phyloP scores from a whole-genome alignment of 805 yeast genomes.

The Crinitomyces ghanaensis region DNA sequence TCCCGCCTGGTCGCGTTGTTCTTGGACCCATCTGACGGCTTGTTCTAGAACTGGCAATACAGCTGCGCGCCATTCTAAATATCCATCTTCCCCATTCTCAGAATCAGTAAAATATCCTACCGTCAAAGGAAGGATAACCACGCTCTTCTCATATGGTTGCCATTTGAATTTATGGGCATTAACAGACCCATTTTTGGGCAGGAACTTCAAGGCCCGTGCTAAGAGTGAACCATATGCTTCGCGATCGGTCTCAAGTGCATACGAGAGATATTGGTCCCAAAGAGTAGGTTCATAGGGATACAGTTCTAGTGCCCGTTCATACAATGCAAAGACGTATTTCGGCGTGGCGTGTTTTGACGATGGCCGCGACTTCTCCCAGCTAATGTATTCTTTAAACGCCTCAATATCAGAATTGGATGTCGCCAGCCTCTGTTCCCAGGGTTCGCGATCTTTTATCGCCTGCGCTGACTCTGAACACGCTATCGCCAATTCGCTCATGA shows the following conservation, averaged over 20 bases:
- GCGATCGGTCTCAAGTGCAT: conserved; percentile 13
- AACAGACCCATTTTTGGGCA: conserved; percentile 6
- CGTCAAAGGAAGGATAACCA: background rate
- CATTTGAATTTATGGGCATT: conserved; percentile 4
- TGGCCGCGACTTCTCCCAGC: conserved; percentile 16
- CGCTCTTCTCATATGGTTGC: conserved; percentile 1
- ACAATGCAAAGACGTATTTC: conserved; percentile 14
- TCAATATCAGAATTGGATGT: conserved; percentile 8
- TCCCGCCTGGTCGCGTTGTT: too few relatives aligned
- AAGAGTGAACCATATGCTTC: too few relatives aligned
- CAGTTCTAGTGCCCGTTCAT: conserved; percentile 18
- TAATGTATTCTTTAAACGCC: conserved; percentile 19
- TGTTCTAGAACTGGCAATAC: background rate
- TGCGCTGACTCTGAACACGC: conserved; percentile 12
- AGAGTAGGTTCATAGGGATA: conserved; percentile 13
- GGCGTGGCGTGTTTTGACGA: conserved; percentile 8
- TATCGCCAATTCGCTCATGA: too few relatives aligned
- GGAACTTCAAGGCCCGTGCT: conserved; percentile 2
- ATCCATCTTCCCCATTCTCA: background rate
- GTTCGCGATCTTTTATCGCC: conserved; percentile 6
- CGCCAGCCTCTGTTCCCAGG: conserved; percentile 12
- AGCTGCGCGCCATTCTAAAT: conserved; percentile 7
- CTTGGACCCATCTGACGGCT: background rate
- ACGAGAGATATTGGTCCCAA: conserved; percentile 22
- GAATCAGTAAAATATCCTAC: background rate